Evolutionary conservation across 805 yeast genomes (phyloP).

Genomic region (Wickerhamiella dianesei): DNA sequence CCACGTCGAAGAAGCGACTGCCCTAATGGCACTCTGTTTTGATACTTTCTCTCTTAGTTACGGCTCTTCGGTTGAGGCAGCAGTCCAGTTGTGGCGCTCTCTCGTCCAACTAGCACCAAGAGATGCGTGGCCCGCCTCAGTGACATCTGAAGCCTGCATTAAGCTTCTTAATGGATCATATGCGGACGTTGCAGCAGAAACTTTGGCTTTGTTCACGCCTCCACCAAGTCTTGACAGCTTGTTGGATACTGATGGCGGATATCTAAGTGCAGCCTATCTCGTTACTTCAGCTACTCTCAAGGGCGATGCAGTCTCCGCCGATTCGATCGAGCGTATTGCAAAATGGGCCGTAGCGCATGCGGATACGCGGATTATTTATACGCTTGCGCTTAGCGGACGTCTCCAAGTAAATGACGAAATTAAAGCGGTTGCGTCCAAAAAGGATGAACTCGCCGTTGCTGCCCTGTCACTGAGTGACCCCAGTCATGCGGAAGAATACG

Average conservation of each 20-base stretch:
- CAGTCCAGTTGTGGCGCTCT: not conserved
- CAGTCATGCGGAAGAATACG: constrained; percentile 25
- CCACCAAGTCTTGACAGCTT: not conserved
- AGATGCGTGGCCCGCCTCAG: not conserved
- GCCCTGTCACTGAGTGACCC: constrained; percentile 34
- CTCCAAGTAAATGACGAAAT: constrained; percentile 16
- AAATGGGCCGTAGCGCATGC: not conserved
- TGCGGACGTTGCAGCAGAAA: not conserved
- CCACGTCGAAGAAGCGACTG: not conserved
- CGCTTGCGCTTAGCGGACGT: constrained; percentile 31
- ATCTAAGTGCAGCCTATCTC: not conserved
- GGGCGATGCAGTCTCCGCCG: not conserved
- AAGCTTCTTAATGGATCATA: not conserved
- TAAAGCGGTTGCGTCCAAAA: constrained; percentile 28
- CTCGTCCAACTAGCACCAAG: not conserved
- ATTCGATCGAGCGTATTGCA: not conserved
- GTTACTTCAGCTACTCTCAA: not conserved
- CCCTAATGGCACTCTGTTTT: not conserved
- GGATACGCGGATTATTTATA: constrained; percentile 20
- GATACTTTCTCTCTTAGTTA: not conserved
- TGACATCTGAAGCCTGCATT: not conserved
- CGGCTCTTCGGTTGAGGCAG: not conserved
- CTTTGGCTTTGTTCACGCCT: not conserved
- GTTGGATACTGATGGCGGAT: not conserved
- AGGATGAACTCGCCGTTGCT: constrained; percentile 50